Evolutionary conservation across 192 early-diverging fungal species (phyloP), one percentile per base, ranked within the genome.

Genomic region (Rhizoclosmatium globosum): DNA sequence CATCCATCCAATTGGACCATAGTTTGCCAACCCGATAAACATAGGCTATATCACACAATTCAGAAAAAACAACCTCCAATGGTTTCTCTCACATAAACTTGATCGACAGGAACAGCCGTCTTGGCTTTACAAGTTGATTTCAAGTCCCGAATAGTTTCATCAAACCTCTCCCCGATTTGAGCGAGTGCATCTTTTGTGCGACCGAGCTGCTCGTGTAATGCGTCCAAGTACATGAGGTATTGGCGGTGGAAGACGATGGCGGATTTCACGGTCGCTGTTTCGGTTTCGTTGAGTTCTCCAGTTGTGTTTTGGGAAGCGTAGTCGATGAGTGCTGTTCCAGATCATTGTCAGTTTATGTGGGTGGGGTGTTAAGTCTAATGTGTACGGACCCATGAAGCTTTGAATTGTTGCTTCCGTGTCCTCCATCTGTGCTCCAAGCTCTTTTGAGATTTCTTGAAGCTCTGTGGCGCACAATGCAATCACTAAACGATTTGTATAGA

Each of bases 101-200:
- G 89, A 68, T 91, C 89, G 1, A 91, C 89, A 3, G 89, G 89
- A 38, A 91, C 89, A 23, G 89, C 87, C 6, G 89, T 88, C 68
- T 88, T 89, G 11, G 89, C 81, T 56, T 82, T 84, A 72, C 89
- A 91, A 39, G 87, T 84, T 38, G 77, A 58, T 69, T 88, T 88
- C 58, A 91, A 75, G 53, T 89, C 88, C 21, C 75, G 43, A 41
- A 91, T 76, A 1, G 83, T 81, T 47, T 83, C 83, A 64, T 87
- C 84, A 73, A 82, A 88, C 47, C 79, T 46, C 1, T 85, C 74
- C 15, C 78, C 76, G 17, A 91, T 72, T 31, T 67, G 48, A 17
- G 47, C 45, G 45, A 89, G 64, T 13, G 81, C 77, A 47, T 79
- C 56, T 64, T 78, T 68, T 1, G 81, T 79, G 17, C 83, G 58